These are phyloP conservation scores for Pigoraptor vietnamica DNA, from an alignment of 78 protist genomes.

Conservation along the genomic window DNA sequence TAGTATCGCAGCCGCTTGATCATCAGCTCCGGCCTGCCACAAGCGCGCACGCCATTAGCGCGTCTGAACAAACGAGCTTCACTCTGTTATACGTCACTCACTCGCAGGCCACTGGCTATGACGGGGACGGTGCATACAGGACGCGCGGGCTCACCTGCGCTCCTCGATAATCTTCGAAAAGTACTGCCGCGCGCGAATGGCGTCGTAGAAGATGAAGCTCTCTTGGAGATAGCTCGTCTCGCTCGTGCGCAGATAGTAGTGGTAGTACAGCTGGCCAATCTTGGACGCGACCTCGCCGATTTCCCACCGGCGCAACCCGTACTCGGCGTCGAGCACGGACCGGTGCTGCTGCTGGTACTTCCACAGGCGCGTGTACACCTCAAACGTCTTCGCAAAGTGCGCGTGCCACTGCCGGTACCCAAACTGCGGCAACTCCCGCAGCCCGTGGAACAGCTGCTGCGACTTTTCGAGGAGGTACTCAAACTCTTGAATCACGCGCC, in stretches of 20 bases:
- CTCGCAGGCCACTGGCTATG: neutral
- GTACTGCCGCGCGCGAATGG: conserved; percentile 23
- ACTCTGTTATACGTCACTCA: no score
- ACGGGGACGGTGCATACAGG: no score
- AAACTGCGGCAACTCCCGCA: conserved; percentile 16
- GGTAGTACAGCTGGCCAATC: conserved; percentile 51
- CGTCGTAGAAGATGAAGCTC: conserved; percentile 11
- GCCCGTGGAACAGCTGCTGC: conserved; percentile 9
- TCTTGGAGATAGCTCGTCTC: conserved; percentile 21
- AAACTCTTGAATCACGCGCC: neutral
- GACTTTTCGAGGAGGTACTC: neutral
- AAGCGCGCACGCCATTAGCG: no score
- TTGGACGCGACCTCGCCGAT: conserved; percentile 44
- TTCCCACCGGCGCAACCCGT: conserved; percentile 9
- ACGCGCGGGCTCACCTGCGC: neutral
- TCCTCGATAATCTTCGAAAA: neutral
- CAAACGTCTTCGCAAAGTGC: conserved; percentile 10
- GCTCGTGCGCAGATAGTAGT: conserved; percentile 35
- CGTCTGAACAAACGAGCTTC: neutral
- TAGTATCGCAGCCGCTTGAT: conserved; percentile 31
- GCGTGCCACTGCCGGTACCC: conserved; percentile 9
- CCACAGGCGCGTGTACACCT: conserved; percentile 12
- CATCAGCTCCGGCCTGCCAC: neutral
- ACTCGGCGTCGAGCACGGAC: neutral
- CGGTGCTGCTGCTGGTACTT: conserved; percentile 24